Evolutionary conservation across 768 basidiomycete genomes (phyloP).

Genomic region (Nidula microcarpa): DNA sequence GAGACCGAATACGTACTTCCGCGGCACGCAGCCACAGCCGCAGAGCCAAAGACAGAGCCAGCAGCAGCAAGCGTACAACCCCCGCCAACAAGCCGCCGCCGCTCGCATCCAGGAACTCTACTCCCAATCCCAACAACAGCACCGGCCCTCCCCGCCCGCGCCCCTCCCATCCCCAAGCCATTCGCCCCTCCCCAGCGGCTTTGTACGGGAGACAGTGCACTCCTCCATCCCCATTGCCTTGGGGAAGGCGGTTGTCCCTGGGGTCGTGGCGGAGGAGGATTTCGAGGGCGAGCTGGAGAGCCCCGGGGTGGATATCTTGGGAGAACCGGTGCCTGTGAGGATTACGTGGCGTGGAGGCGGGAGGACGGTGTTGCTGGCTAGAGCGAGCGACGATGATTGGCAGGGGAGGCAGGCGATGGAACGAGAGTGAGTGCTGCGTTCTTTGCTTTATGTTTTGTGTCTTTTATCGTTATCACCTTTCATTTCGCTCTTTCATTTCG

Average conservation of each 20-base stretch:
- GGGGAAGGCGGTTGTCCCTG: conserved; percentile 21
- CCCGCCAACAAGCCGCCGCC: conserved; percentile 26
- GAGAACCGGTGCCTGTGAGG: conserved; percentile 38
- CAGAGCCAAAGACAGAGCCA: not conserved
- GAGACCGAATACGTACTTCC: conserved; percentile 12
- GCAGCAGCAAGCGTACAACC: conserved; percentile 3
- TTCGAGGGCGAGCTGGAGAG: conserved; percentile 6
- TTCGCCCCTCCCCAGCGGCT: conserved; percentile 14
- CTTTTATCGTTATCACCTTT: not conserved
- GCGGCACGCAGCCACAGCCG: not conserved
- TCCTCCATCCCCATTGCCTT: conserved; percentile 62
- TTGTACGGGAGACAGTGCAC: conserved; percentile 55
- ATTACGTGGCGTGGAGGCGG: conserved; percentile 69
- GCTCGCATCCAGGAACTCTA: conserved; percentile 45
- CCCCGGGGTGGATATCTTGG: conserved; percentile 6
- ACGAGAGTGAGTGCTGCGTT: conserved; percentile 45
- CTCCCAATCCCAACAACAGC: conserved; percentile 18
- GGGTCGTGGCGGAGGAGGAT: conserved; percentile 7
- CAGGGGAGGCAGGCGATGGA: conserved; percentile 66
- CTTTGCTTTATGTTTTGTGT: conserved; percentile 5
- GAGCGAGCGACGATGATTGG: conserved; percentile 77
- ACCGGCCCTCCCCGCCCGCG: conserved; percentile 9
- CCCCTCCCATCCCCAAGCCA: conserved; percentile 8
- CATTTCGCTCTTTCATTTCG: not conserved
- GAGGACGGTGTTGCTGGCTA: conserved; percentile 59